Percentiles rank a stretch among this genome's conserved stretches.
Evolutionary conservation across 2,329 filamentous ascomycete genomes (phyloP).

Genomic region (Epichloe amarillans): DNA sequence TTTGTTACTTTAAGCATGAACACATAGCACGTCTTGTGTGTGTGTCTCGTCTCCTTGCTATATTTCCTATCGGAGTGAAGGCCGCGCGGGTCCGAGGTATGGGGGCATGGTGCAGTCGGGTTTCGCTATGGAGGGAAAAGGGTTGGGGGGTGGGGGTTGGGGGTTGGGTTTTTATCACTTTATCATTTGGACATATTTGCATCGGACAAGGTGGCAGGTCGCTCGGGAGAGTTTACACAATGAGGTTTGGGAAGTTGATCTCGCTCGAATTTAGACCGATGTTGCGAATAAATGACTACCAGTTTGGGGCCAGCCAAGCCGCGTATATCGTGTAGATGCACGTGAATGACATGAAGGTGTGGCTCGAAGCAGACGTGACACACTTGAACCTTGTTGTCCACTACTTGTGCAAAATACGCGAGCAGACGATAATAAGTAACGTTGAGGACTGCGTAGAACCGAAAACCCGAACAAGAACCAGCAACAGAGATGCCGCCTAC

Average conservation of each 20-base stretch:
- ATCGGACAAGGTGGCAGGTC: background rate
- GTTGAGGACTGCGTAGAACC: no score
- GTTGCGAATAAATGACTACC: background rate
- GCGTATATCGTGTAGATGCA: background rate
- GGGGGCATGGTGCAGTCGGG: background rate
- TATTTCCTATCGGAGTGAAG: background rate
- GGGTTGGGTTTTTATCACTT: background rate
- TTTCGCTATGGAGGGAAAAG: background rate
- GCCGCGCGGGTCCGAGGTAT: background rate
- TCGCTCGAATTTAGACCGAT: background rate
- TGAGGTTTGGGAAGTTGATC: background rate
- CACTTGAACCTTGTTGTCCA: background rate
- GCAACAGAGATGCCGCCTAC: no score
- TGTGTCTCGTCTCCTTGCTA: background rate
- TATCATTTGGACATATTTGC: background rate
- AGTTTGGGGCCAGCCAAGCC: background rate
- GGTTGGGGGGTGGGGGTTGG: no score
- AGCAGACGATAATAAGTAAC: no score
- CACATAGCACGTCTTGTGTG: constrained; percentile 8
- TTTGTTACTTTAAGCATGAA: constrained; percentile 18
- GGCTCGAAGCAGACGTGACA: background rate
- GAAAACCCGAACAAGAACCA: no score
- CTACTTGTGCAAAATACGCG: no score
- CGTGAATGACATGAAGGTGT: background rate
- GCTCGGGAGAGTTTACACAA: background rate